Conservation (phyloP, 495 filamentous ascomycete genomes). For the Hypoxylon crocopeplum region DNA sequence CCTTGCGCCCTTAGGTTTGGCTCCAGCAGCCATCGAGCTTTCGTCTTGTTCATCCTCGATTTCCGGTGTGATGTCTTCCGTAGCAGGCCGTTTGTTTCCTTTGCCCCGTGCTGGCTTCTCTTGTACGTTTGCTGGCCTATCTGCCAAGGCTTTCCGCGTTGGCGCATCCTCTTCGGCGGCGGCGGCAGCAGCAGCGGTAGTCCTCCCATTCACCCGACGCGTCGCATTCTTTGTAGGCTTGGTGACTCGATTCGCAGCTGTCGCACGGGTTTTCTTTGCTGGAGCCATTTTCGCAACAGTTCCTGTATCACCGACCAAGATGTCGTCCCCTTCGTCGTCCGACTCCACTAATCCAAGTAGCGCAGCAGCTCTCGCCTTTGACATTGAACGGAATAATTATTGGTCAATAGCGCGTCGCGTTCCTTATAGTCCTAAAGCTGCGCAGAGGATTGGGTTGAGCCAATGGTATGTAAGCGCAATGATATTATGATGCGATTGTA, state of each 20-base stretch:
- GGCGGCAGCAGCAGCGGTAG: conserved; percentile 31
- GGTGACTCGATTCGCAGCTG: conserved; percentile 46
- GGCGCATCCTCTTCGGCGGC: conserved; percentile 42
- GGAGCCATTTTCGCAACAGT: conserved; percentile 51
- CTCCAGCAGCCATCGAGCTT: conserved; percentile 9
- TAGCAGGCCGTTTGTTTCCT: conserved; percentile 51
- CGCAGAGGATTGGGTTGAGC: not conserved
- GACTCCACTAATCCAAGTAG: conserved; percentile 70
- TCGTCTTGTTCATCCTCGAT: conserved; percentile 43
- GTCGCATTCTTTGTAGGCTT: conserved; percentile 44
- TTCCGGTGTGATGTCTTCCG: conserved; percentile 51
- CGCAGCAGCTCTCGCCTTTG: conserved; percentile 50
- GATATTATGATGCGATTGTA: conserved; percentile 15
- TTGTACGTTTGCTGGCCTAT: conserved; percentile 55
- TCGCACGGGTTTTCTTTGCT: conserved; percentile 48
- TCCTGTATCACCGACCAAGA: conserved; percentile 49
- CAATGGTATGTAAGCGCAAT: conserved; percentile 19
- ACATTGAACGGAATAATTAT: conserved; percentile 37
- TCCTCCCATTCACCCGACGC: conserved; percentile 37
- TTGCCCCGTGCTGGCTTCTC: conserved; percentile 43
- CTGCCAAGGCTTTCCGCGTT: conserved; percentile 56
- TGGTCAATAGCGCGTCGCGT: conserved; percentile 8
- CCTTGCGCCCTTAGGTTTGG: conserved; percentile 33
- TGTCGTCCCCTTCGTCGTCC: conserved; percentile 65
- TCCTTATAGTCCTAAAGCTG: not conserved